phyloP scores from a whole-genome alignment of 108 stramenopile species.

The Cyclotella cryptica region DNA sequence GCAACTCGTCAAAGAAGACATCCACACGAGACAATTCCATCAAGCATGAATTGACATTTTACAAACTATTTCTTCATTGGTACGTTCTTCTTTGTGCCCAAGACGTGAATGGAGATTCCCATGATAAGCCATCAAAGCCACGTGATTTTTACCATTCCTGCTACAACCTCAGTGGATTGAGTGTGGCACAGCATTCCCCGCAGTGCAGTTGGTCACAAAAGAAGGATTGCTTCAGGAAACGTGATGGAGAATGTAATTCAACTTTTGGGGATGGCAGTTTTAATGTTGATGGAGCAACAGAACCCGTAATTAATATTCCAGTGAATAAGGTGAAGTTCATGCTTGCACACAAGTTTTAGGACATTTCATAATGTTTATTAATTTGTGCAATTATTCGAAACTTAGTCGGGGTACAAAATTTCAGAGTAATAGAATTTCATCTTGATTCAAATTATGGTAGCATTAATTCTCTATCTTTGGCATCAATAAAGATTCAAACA shows the following conservation, averaged over 20 bases:
- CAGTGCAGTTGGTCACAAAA: constrained; percentile 14
- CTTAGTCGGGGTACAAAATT: too few species aligned
- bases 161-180: constrained; percentile 95
- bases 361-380: background rate
- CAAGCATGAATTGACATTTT: constrained; percentile 43
- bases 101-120: constrained; percentile 94
- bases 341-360: constrained; percentile 19
- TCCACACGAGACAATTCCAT: background rate
- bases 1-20: background rate
- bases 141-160: constrained; percentile 99
- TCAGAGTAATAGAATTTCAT: too few species aligned
- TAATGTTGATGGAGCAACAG: constrained; percentile 41
- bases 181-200: constrained; percentile 84
- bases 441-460: too few species aligned
- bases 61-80: constrained; percentile 85
- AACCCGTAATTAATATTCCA: constrained; percentile 51
- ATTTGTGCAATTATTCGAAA: too few species aligned
- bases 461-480: too few species aligned
- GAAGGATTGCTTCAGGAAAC: background rate
- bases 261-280: constrained; percentile 39
- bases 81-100: constrained; percentile 98
- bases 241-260: constrained; percentile 14
- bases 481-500: background rate
- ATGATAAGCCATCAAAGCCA: constrained; percentile 89
- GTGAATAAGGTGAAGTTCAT: constrained; percentile 41